Evolutionary conservation across 768 basidiomycete species (phyloP), one percentile per base, ranked within the genome.

Genomic region (Zangia roseola): DNA sequence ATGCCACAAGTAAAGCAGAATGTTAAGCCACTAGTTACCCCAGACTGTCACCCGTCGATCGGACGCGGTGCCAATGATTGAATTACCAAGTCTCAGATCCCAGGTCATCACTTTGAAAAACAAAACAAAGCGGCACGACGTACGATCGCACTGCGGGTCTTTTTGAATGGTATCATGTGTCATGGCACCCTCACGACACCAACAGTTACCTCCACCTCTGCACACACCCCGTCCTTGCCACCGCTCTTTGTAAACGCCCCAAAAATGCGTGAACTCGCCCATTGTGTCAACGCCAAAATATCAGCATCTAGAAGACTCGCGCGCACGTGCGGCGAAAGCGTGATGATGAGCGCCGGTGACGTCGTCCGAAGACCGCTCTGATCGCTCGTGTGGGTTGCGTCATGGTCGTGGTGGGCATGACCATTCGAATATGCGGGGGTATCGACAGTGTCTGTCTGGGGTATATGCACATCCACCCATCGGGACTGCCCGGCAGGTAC

Each of bases 271-370:
- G 87, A 84, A 76, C 84, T 85, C 20, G 85, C 84, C 86, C 87
- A 91, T 40, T 72, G 72, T 19, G 89, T 93, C 41, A 94, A 69
- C 58, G 70, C 73, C 40, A 94, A 59, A 40, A 91, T 79, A 39
- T 88, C 88, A 21, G 75, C 76, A 65, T 94, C 91, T 7, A 74
- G 74, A 35, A 91, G 61, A 49, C 85, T 83, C 31, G 74, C 65
- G 31, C 74, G 69, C 13, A 95, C 87, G 60, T 91, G 91, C 37
- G 91, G 68, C 62, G 91, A 86, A 21, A 94, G 72, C 25, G 92
- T 90, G 25, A 91, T 82, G 13, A 95, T 77, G 50, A 91, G 72
- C n/a, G 65, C 58, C 19, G 75, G 69, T 12, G 72, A 63, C 8
- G 61, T 57, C 45, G 34, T 47, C 10, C 20, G 40, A 4, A 35